phyloP scores from a whole-genome alignment of 2,329 filamentous ascomycete genomes.

The Scytalidium lignicola region DNA sequence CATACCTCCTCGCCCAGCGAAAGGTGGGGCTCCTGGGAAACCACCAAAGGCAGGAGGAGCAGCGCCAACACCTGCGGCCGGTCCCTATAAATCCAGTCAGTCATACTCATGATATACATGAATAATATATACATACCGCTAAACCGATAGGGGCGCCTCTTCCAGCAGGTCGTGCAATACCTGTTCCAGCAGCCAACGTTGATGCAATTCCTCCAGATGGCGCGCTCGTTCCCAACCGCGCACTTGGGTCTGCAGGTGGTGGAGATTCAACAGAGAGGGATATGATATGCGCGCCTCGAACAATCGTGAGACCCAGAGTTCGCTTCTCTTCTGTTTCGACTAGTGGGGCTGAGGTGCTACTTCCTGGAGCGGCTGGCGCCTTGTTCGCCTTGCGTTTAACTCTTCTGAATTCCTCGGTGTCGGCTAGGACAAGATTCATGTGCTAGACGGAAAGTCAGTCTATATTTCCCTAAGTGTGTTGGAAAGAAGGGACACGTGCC shows the following conservation, averaged over 20 bases:
- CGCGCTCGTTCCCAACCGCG: slow-evolving; percentile 75
- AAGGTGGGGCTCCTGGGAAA: slow-evolving; percentile 47
- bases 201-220: slow-evolving; percentile 55
- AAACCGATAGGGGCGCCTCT: slow-evolving; percentile 78
- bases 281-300: slow-evolving; percentile 91
- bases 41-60: slow-evolving; percentile 55
- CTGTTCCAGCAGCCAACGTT: slow-evolving; percentile 75
- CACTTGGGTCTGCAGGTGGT: slow-evolving; percentile 87
- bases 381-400: slow-evolving; percentile 82
- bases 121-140: slow-evolving; percentile 48
- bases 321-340: slow-evolving; percentile 95
- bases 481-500: slow-evolving; percentile 40
- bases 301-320: slow-evolving; percentile 89
- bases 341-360: slow-evolving; percentile 56
- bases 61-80: slow-evolving; percentile 81
- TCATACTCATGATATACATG: not conserved
- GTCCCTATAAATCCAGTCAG: slow-evolving; percentile 46
- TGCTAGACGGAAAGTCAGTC: slow-evolving; percentile 52
- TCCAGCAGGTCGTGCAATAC: slow-evolving; percentile 86
- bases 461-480: not conserved
- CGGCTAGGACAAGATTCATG: slow-evolving; percentile 98
- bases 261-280: slow-evolving; percentile 94
- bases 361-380: slow-evolving; percentile 47
- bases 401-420: slow-evolving; percentile 95
- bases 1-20: slow-evolving; percentile 50